Evolutionary conservation across 768 basidiomycete genomes (phyloP), one percentile per base, ranked within the genome.

Genomic region (Psilocybe cyanescens): DNA sequence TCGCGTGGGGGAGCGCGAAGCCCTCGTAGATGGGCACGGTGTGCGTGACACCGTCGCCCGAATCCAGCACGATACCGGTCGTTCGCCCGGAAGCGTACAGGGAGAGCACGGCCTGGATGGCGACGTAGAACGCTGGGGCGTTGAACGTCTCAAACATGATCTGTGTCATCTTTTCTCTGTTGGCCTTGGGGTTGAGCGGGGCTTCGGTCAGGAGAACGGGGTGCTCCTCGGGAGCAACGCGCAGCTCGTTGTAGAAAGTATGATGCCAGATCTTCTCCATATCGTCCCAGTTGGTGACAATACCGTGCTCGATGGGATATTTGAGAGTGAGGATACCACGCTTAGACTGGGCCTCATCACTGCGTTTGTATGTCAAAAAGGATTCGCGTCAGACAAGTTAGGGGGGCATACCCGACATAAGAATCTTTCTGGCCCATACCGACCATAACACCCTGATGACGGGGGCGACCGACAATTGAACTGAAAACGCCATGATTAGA

Each of bases 251-350:
- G 86, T 94, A 96, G 80, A 96, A 97, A 29, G 95, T 96, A 83
- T 96, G 94, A 76, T 95, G 94, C 94, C 94, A 97, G 76, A 97
- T 96, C 81, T 96, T 96, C 83, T 97, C 95, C 94, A 96, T 96
- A 79, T 96, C 95, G 71, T 96, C 95, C 95, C 95, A 97, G 87
- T 97, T 96, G 76, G 94, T 95, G 74, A 97, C 92, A 72, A 94
- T 91, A 78, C 94, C 92, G 80, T 94, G 93, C 76, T 95, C 92
- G 68, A 94, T 94, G 52, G 93, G 95, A 80, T 97, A 94, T 78
- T 95, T 95, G 69, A 97, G 79, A 46, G 90, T 92, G 67, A 97
- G 84, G 75, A 97, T 94, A 83, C 95, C 95, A 77, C 95, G 92
- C 83, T 97, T 72, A 24, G 68, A 73, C 57, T 75, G 74, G 55